These are phyloP conservation scores for Lactifluus rugatus DNA, from an alignment of 768 basidiomycete species.

Conservation along the genomic window DNA sequence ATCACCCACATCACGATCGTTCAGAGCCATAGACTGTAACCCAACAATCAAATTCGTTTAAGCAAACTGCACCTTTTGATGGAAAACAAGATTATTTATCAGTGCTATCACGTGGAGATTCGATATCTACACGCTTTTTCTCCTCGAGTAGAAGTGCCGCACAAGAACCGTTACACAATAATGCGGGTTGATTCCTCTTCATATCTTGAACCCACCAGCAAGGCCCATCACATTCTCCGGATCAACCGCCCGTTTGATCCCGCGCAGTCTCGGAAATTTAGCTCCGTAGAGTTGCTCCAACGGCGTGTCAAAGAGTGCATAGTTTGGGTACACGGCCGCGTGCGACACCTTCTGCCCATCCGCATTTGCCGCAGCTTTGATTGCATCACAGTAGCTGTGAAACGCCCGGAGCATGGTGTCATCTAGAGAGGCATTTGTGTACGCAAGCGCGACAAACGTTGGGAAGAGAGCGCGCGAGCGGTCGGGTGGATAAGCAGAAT, in stretches of 20 bases:
- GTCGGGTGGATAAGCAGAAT: conserved; percentile 11
- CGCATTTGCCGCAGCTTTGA: conserved; percentile 10
- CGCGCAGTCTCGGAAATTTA: conserved; percentile 12
- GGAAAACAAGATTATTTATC: too few species aligned
- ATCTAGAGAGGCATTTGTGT: conserved; percentile 27
- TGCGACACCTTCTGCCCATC: conserved; percentile 18
- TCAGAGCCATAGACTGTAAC: too few species aligned
- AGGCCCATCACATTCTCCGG: conserved; percentile 21
- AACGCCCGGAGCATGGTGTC: conserved; percentile 32
- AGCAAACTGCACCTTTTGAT: too few species aligned
- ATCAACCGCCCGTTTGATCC: conserved; percentile 9
- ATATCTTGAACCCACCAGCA: conserved; percentile 20
- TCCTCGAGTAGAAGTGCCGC: too few species aligned
- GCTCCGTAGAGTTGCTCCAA: conserved; percentile 17
- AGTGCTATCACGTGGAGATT: too few species aligned
- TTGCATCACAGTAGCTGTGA: not conserved
- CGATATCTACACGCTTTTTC: too few species aligned
- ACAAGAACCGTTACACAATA: too few species aligned
- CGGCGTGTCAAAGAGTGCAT: conserved; percentile 13
- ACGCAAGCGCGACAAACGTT: not conserved
- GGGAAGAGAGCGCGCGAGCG: conserved; percentile 10
- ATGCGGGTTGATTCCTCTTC: too few species aligned
- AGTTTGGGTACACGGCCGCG: conserved; percentile 16
- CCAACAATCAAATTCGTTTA: too few species aligned
- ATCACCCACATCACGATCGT: too few species aligned